phyloP scores from a whole-genome alignment of 2,329 filamentous ascomycete species.

The Aureobasidium uvarum region DNA sequence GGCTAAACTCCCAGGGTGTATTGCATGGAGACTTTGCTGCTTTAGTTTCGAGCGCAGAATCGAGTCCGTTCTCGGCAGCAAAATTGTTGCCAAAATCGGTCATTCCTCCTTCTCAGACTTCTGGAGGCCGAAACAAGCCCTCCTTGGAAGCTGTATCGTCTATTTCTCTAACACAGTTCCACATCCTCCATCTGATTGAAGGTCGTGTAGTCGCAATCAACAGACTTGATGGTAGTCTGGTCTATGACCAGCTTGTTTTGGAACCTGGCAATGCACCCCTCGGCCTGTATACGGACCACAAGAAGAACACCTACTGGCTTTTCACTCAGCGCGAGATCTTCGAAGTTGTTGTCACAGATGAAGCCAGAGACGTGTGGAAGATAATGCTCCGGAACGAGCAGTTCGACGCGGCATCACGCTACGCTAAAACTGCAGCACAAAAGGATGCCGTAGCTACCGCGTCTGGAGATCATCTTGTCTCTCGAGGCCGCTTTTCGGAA shows the following conservation, averaged over 20 bases:
- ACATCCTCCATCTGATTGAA: conserved; percentile 80
- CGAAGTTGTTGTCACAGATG: conserved; percentile 86
- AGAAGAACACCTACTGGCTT: conserved; percentile 97
- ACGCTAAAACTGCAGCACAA: conserved; percentile 75
- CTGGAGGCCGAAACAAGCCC: conserved; percentile 62
- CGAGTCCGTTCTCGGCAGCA: conserved; percentile 69
- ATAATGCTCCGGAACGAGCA: conserved; percentile 84
- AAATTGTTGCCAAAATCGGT: conserved; percentile 73
- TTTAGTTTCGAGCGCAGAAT: conserved; percentile 52
- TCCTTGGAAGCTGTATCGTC: conserved; percentile 72
- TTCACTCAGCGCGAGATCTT: conserved; percentile 90
- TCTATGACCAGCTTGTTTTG: conserved; percentile 85
- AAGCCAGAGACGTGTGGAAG: conserved; percentile 91
- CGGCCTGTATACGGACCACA: conserved; percentile 83
- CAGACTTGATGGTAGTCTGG: conserved; percentile 76
- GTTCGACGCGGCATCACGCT: conserved; percentile 83
- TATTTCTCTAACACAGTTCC: conserved; percentile 88
- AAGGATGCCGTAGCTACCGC: conserved; percentile 89
- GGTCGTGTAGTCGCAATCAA: conserved; percentile 82
- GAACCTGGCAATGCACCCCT: conserved; percentile 74
- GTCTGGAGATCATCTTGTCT: conserved; percentile 83
- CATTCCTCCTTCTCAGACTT: conserved; percentile 65
- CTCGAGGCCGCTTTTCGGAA: conserved; percentile 77
- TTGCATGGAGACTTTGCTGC: conserved; percentile 75
- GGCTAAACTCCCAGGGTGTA: conserved; percentile 83